Conservation (phyloP, 2,329 filamentous ascomycete species). For the Dryadomyces quercus-mongolicae region DNA sequence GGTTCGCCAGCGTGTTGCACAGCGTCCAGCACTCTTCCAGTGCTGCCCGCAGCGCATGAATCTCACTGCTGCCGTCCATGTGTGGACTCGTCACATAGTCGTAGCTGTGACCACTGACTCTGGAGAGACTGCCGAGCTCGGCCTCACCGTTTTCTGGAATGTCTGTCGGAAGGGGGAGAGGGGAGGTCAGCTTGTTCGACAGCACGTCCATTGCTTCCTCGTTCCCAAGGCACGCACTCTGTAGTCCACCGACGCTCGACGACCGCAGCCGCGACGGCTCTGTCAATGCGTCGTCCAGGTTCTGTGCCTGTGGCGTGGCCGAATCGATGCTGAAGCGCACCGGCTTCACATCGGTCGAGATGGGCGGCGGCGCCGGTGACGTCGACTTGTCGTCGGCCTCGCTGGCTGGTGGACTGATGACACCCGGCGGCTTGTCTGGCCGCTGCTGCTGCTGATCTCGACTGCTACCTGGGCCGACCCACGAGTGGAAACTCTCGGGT, state of each 20-base stretch:
- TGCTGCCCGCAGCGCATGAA: slow-evolving; percentile 59
- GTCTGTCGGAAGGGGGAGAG: no score
- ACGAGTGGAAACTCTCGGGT: slow-evolving; percentile 68
- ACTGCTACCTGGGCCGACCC: slow-evolving; percentile 39
- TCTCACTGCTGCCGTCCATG: slow-evolving; percentile 39
- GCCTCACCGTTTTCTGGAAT: slow-evolving; percentile 36
- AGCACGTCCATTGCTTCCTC: no score
- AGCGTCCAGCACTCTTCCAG: slow-evolving; percentile 86
- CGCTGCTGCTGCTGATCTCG: neutral
- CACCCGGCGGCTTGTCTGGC: slow-evolving; percentile 16
- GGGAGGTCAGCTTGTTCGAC: neutral
- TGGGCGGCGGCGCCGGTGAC: slow-evolving; percentile 45
- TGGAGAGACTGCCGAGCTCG: slow-evolving; percentile 29
- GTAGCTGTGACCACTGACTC: no score
- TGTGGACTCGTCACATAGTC: slow-evolving; percentile 27
- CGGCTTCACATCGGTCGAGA: slow-evolving; percentile 63
- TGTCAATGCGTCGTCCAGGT: slow-evolving; percentile 57
- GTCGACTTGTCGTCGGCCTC: slow-evolving; percentile 21
- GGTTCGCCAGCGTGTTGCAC: slow-evolving; percentile 77
- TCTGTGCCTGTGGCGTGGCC: slow-evolving; percentile 73
- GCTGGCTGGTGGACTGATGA: slow-evolving; percentile 21
- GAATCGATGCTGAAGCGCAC: slow-evolving; percentile 53
- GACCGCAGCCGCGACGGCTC: slow-evolving; percentile 46
- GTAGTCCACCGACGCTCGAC: slow-evolving; percentile 61
- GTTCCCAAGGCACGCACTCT: slow-evolving; percentile 41